These are phyloP conservation scores for Pyrus hybrid DNA, from an alignment of 331 rosid species.

Conservation along the genomic window DNA sequence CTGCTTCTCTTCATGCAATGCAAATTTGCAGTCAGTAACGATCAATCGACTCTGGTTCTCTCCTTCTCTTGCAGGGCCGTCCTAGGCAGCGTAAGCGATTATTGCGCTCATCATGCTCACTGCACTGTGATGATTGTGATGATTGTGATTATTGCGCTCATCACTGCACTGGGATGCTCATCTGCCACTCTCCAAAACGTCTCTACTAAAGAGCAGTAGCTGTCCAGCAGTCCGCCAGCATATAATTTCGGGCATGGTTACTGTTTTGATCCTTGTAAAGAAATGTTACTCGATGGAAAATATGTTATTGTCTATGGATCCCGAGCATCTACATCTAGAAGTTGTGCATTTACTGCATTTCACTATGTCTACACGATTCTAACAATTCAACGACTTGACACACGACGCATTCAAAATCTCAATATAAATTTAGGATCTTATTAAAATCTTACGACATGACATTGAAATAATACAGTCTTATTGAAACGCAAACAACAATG, in stretches of 20 bases:
- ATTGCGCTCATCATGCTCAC: slow-evolving; percentile 64
- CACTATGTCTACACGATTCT: too few relatives aligned
- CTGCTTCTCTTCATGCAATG: not conserved
- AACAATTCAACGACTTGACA: too few relatives aligned
- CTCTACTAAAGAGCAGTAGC: not conserved
- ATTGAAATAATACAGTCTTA: not conserved
- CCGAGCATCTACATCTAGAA: too few relatives aligned
- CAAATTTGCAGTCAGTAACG: not conserved
- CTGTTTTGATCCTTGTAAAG: not conserved
- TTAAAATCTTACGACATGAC: not conserved
- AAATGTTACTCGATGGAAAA: not conserved
- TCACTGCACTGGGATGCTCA: too few relatives aligned
- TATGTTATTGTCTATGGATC: not conserved
- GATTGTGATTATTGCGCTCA: too few relatives aligned
- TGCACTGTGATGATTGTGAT: slow-evolving; percentile 68
- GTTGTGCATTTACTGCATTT: too few relatives aligned
- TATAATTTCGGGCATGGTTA: not conserved
- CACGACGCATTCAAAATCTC: too few relatives aligned
- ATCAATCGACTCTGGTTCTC: not conserved
- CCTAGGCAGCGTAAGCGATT: slow-evolving; percentile 68
- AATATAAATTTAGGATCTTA: not conserved
- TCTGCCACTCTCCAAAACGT: too few relatives aligned
- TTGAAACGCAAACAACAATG: not conserved
- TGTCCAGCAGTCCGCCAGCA: not conserved
- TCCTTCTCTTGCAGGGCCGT: slow-evolving; percentile 42